Evolutionary conservation across 192 early-diverging fungal species (phyloP).

Genomic region (Cetraspora pellucida): DNA sequence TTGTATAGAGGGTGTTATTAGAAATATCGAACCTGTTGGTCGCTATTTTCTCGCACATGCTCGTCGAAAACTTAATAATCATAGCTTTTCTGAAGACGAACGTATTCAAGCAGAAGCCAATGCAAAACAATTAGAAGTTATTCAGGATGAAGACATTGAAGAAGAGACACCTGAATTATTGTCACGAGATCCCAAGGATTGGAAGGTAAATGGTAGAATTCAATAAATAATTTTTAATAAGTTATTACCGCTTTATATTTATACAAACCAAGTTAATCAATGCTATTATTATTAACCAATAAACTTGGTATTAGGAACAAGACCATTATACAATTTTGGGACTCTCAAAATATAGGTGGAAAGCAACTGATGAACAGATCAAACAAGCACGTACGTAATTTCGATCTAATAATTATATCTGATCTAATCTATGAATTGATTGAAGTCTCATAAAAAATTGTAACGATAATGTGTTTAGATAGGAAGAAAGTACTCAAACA

Average conservation of each 20-base stretch:
- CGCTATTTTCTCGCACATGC: conserved; percentile 62
- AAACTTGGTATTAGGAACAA: conserved; percentile 52
- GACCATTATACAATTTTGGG: conserved; percentile 98
- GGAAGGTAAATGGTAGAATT: conserved; percentile 68
- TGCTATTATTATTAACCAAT: neutral
- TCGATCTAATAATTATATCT: neutral
- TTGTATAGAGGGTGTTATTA: neutral
- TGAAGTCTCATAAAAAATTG: neutral
- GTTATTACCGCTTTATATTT: neutral
- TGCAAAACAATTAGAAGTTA: conserved; percentile 41
- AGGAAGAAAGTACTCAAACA: conserved; percentile 94
- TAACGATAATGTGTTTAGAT: conserved; percentile 43
- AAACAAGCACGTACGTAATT: conserved; percentile 62
- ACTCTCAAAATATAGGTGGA: conserved; percentile 83
- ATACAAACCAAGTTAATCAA: neutral
- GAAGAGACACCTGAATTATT: conserved; percentile 76
- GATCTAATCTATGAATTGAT: neutral
- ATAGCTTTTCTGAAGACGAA: conserved; percentile 65
- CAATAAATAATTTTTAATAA: neutral
- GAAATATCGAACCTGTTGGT: conserved; percentile 57
- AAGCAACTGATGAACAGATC: conserved; percentile 92
- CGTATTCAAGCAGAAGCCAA: conserved; percentile 50
- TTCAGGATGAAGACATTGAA: conserved; percentile 49
- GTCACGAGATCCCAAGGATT: conserved; percentile 84
- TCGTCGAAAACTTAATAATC: conserved; percentile 61